Conservation (phyloP, 768 basidiomycete species). For the Mrakia frigida region DNA sequence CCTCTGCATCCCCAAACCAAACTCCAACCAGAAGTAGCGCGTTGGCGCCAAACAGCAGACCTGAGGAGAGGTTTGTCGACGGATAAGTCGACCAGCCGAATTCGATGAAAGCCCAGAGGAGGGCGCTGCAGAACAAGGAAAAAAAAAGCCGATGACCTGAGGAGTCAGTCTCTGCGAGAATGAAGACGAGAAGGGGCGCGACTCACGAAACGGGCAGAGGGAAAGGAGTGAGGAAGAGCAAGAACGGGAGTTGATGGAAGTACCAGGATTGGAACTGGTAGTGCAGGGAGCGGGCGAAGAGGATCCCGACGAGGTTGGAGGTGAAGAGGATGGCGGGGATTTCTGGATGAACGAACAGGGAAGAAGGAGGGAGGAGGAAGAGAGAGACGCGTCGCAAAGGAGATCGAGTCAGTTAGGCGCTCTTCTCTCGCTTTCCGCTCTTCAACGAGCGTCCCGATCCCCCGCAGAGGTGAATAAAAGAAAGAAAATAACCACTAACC, state of each 20-base stretch:
- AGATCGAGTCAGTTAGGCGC: not conserved
- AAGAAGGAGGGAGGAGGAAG: not conserved
- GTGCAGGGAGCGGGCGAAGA: constrained; percentile 89
- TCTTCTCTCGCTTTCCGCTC: not conserved
- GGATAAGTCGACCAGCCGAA: constrained; percentile 87
- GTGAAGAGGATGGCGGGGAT: constrained; percentile 77
- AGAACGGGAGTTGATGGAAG: constrained; percentile 78
- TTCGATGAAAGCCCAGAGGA: constrained; percentile 61
- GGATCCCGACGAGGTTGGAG: constrained; percentile 82
- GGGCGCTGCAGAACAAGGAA: constrained; percentile 50
- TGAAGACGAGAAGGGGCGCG: constrained; percentile 21
- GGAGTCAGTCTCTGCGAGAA: not conserved
- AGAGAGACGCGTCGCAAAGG: constrained; percentile 35
- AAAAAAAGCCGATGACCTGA: not conserved
- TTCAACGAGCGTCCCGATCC: no score
- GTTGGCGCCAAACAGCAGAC: constrained; percentile 54
- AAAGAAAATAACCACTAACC: constrained; percentile 60
- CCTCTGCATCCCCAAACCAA: constrained; percentile 23
- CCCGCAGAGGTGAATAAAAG: no score
- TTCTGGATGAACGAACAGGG: constrained; percentile 50
- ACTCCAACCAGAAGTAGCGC: constrained; percentile 54
- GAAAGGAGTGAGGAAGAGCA: constrained; percentile 68
- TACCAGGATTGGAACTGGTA: constrained; percentile 99
- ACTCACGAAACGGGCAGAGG: constrained; percentile 60
- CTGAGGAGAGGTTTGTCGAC: constrained; percentile 65